Evolutionary conservation across 2,329 filamentous ascomycete genomes (phyloP).

Genomic region (Colletotrichum liaoningense): DNA sequence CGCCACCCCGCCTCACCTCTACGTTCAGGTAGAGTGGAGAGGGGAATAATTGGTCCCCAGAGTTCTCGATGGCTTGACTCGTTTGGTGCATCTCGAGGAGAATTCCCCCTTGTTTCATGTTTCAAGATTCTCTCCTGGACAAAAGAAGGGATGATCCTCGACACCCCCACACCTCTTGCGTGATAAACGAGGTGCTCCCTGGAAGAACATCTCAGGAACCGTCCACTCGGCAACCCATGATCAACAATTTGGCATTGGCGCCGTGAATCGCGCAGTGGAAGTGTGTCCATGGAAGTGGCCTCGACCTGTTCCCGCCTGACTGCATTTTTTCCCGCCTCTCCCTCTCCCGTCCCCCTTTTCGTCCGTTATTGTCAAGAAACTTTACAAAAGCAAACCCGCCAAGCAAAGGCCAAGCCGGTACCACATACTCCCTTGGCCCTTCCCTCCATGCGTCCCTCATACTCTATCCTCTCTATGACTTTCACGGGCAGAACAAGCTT

Average conservation of each 20-base stretch:
- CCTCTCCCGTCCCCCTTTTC: not conserved
- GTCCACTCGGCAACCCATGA: not conserved
- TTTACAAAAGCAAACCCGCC: not conserved
- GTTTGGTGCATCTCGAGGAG: not conserved
- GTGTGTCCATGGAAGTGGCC: not conserved
- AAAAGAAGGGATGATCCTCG: not conserved
- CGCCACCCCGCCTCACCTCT: not conserved
- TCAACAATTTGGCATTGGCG: not conserved
- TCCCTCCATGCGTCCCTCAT: too few relatives aligned
- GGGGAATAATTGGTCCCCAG: too few relatives aligned
- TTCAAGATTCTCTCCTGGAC: not conserved
- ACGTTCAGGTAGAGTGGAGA: not conserved
- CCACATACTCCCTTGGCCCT: not conserved
- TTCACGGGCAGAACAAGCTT: not conserved
- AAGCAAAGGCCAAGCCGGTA: not conserved
- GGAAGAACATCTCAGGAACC: not conserved
- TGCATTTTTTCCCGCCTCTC: too few relatives aligned
- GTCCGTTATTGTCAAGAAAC: not conserved
- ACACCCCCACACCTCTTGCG: not conserved
- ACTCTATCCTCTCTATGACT: too few relatives aligned
- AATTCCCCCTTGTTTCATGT: slow-evolving; percentile 8
- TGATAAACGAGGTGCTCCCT: not conserved
- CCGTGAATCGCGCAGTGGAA: not conserved
- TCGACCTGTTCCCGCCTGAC: not conserved
- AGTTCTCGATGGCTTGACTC: not conserved